Evolutionary conservation across 495 filamentous ascomycete genomes (phyloP).

Genomic region (Massariosphaeria phaeospora): DNA sequence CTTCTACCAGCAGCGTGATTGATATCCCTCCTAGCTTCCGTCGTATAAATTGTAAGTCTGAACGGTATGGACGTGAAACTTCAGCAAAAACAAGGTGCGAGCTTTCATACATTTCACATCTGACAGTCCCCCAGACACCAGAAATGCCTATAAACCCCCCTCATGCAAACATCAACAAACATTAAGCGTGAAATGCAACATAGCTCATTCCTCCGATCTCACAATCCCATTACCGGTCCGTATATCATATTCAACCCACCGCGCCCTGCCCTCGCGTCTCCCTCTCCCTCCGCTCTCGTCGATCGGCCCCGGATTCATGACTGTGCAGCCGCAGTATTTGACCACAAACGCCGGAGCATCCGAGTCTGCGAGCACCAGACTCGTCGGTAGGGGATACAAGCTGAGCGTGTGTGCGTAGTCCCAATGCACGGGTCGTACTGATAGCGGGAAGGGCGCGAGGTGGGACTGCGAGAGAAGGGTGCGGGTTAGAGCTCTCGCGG

Average conservation of each 20-base stretch:
- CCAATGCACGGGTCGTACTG: conserved; percentile 77
- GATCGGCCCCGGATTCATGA: conserved; percentile 85
- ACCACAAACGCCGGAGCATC: conserved; percentile 74
- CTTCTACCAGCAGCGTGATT: too few species aligned
- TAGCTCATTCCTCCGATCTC: conserved; percentile 35
- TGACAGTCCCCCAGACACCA: too few species aligned
- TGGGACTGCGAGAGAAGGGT: conserved; percentile 90
- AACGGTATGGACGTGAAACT: too few species aligned
- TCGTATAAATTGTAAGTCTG: too few species aligned
- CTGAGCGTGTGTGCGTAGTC: conserved; percentile 69
- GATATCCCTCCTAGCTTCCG: too few species aligned
- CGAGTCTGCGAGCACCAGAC: conserved; percentile 73
- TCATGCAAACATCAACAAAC: neutral
- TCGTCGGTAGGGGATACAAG: conserved; percentile 83
- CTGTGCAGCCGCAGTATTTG: conserved; percentile 91
- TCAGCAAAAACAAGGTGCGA: too few species aligned
- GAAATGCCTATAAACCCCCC: too few species aligned
- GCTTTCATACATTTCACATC: too few species aligned
- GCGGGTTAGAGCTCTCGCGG: conserved; percentile 80
- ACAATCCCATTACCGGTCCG: conserved; percentile 52
- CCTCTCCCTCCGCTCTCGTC: conserved; percentile 58
- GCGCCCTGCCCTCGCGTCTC: conserved; percentile 45
- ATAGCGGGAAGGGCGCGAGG: conserved; percentile 75
- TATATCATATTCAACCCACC: conserved; percentile 84
- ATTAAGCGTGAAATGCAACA: neutral